phyloP scores from a whole-genome alignment of 768 basidiomycete genomes.

The Calocera cornea region DNA sequence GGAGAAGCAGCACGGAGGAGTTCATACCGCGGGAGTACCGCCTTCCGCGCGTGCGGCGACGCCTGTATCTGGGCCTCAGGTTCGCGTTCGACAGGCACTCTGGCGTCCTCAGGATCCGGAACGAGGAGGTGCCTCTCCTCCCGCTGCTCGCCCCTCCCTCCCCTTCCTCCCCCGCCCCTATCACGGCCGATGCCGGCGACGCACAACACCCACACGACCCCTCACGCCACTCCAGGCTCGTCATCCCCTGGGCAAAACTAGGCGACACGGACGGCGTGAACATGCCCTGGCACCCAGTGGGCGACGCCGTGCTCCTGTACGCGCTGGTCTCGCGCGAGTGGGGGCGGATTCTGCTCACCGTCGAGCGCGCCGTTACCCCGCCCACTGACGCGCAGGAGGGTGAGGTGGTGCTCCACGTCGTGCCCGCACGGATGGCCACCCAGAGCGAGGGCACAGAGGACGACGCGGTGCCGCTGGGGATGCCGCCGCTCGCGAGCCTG shows the following conservation, averaged over 20 bases:
- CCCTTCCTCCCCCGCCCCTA: not conserved
- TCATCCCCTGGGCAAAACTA: not conserved
- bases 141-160: not conserved
- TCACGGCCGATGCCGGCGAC: no score
- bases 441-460: not conserved
- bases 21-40: not conserved
- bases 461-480: not conserved
- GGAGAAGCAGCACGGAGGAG: not conserved
- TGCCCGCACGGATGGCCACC: not conserved
- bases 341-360: not conserved
- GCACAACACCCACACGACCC: no score
- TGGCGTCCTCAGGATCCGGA: not conserved
- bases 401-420: not conserved
- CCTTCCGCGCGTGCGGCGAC: not conserved
- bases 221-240: not conserved
- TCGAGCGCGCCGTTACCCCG: not conserved
- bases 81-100: not conserved
- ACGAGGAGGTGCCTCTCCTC: not conserved
- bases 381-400: not conserved
- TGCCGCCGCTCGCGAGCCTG: not conserved
- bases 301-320: not conserved
- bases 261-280: not conserved
- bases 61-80: not conserved
- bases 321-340: not conserved
- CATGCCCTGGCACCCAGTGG: not conserved